phyloP scores from a whole-genome alignment of 345 rosid species.

The Erysimum cheiranthoides region DNA sequence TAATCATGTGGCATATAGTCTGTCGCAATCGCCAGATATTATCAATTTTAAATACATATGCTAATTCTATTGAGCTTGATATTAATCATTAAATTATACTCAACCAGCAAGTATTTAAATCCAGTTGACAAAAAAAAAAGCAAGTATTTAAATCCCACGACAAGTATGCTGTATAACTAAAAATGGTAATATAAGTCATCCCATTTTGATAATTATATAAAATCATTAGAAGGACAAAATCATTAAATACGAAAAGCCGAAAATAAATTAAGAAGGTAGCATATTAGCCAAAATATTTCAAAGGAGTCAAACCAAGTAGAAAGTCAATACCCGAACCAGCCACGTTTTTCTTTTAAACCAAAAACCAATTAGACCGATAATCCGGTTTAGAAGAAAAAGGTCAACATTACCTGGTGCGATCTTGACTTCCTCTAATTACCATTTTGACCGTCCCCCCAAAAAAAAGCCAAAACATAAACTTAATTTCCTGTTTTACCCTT shows the following conservation, averaged over 20 bases:
- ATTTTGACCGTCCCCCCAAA: conserved; percentile 19
- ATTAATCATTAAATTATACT: conserved; percentile 11
- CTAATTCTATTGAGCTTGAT: not conserved
- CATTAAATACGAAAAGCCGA: conserved; percentile 19
- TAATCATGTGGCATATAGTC: not conserved
- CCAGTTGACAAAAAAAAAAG: too few species aligned
- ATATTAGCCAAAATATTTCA: conserved; percentile 26
- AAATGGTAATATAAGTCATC: not conserved
- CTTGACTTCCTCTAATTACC: conserved; percentile 71
- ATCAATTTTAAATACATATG: not conserved
- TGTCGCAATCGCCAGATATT: conserved; percentile 5
- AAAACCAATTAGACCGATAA: conserved; percentile 9
- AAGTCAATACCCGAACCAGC: conserved; percentile 99
- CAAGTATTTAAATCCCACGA: not conserved
- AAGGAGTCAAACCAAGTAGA: conserved; percentile 41
- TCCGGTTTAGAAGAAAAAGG: conserved; percentile 9
- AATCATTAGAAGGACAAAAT: not conserved
- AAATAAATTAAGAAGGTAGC: conserved; percentile 9
- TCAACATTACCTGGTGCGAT: conserved; percentile 70
- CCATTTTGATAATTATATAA: not conserved
- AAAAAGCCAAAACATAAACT: not conserved
- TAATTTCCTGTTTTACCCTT: conserved; percentile 22
- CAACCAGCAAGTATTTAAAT: not conserved
- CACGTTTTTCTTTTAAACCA: conserved; percentile 35
- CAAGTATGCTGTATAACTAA: not conserved